Evolutionary conservation across 148 eudicot species (phyloP).

Genomic region (Rheum nobile): DNA sequence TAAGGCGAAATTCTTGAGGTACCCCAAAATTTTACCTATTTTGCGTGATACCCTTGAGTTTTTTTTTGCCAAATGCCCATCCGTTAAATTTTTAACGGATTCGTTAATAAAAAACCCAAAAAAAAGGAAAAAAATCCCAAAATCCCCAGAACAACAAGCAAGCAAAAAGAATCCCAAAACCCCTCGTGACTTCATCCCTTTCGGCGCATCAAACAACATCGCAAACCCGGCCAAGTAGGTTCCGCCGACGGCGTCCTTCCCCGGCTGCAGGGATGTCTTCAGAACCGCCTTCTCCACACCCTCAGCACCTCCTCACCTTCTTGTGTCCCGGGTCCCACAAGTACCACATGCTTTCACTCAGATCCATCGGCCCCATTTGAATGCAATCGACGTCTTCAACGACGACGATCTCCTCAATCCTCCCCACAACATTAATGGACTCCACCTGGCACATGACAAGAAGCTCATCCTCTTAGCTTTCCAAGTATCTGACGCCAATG

Average conservation of each 20-base stretch:
- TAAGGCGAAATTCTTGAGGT: no score
- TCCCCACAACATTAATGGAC: slow-evolving; percentile 38
- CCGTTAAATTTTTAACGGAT: no score
- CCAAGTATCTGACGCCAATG: slow-evolving; percentile 44
- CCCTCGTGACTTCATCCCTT: slow-evolving; percentile 44
- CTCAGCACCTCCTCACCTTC: slow-evolving; percentile 62
- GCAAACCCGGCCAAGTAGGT: slow-evolving; percentile 65
- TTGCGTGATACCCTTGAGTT: no score
- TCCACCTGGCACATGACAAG: slow-evolving; percentile 90
- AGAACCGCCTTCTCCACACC: slow-evolving; percentile 44
- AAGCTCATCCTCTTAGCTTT: slow-evolving; percentile 44
- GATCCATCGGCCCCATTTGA: no score
- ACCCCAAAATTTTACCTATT: no score
- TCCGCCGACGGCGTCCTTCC: no score
- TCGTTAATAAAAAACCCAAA: no score
- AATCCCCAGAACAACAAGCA: no score
- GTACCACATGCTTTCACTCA: slow-evolving; percentile 80
- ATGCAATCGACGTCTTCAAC: no score
- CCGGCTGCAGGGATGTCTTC: slow-evolving; percentile 1
- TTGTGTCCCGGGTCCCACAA: slow-evolving; percentile 83
- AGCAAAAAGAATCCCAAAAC: no score
- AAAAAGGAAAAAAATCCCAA: no score
- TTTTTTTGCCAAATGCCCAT: no score
- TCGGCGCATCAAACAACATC: slow-evolving; percentile 58
- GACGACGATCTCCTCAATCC: slow-evolving; percentile 51